Base-by-base conservation (phyloP, 1,284 basidiomycete genomes). In the Cutaneotrichosporon dermatis region DNA sequence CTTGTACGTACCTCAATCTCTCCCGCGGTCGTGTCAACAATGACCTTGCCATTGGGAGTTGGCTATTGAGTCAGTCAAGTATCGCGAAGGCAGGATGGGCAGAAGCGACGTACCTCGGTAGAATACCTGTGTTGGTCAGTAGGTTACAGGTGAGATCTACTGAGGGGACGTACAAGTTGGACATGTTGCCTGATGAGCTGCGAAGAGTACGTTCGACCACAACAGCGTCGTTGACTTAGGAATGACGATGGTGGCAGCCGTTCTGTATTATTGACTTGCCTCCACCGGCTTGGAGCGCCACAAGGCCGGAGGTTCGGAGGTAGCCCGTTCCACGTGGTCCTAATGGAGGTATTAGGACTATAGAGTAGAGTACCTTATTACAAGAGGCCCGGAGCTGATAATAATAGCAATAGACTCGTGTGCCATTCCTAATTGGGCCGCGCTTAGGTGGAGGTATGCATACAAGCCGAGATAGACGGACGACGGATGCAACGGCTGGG, bases 21-120 rank as follows among this genome's bases (percentile, higher is more conserved):
- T 15, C 92, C 93, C 11, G 85, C 87, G 1, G 92, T 92, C 0
- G 95, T 98, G 63, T 91, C 85, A 51, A 99, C 82, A 44, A 96
- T 85, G 55, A 96, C 88, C 63, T 89, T 86, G 61, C 91, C 92
- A 58, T 86, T 83, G 0, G 91, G 92, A 16, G 91, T 67, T 7
- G 77, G 77, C 77, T 79, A 35, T 43, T 56, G n/a, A 57, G 46
- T 12, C 10, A 7, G 12, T 45, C 25, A 3, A 40, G 34, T 25
- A 8, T 16, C 45, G 45, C 33, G 8, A 37, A 43, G 25, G n/a
- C 33, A 35, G n/a, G 58, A 15, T 37, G n/a, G 0, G 7, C 25
- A 25, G 25, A 25, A 25, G 49, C 7, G 25, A 49, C 62, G 6
- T 50, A 75, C 75, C 61, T 76, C 75, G 51, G 73, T 76, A 1